These are phyloP conservation scores for Echeveria elegans DNA, from an alignment of 164 flowering plant species.

Conservation along the genomic window DNA sequence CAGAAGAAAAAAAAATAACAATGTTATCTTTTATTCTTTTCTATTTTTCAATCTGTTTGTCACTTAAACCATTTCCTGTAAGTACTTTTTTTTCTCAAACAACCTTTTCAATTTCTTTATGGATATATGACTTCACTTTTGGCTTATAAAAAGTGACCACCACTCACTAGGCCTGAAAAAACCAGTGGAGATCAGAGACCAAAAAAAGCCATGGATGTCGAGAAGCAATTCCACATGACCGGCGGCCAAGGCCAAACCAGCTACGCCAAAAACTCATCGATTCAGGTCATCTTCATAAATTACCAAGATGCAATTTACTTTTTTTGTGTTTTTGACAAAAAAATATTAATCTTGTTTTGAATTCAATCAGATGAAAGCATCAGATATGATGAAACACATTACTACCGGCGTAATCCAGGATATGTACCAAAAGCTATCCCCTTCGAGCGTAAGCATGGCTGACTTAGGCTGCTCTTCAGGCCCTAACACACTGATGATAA, in stretches of 20 bases:
- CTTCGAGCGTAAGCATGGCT: constrained; percentile 52
- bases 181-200: background rate
- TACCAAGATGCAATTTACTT: background rate
- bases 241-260: constrained; percentile 66
- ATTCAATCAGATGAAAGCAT: constrained; percentile 40
- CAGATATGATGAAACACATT: constrained; percentile 61
- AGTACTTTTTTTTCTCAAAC: too few species aligned
- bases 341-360: background rate
- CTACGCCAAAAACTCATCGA: constrained; percentile 67
- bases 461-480: constrained; percentile 92
- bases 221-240: constrained; percentile 68
- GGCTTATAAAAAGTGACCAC: background rate
- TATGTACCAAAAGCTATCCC: constrained; percentile 23
- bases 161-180: background rate
- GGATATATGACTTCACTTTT: background rate
- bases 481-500: constrained; percentile 53
- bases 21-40: background rate
- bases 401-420: constrained; percentile 39
- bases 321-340: background rate
- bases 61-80: background rate
- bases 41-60: background rate
- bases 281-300: constrained; percentile 32
- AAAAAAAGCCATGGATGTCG: constrained; percentile 48
- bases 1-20: background rate
- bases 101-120: too few species aligned